Base-by-base conservation (phyloP, 2,329 filamentous ascomycete species). In the Scleromitrula shiraiana region DNA sequence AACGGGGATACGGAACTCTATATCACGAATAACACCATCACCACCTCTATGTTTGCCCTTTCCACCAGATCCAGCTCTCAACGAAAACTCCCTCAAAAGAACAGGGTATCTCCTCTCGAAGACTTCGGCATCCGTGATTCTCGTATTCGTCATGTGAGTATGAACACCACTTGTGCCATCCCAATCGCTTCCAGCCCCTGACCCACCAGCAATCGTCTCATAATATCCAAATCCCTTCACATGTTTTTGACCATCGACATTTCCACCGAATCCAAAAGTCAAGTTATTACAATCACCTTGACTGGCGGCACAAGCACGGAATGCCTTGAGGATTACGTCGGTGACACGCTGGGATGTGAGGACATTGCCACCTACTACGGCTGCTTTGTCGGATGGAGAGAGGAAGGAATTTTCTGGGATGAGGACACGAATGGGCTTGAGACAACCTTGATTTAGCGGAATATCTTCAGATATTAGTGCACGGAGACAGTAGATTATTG, bases 261-360 rank as follows among this genome's bases (percentile, higher is more conserved):
- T 82, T 36, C 85, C 85, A 46, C 85, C 84, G 58, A 87, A 88
- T 52, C 85, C 87, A 60, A 93, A 93, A 0, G 87, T 91, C 5
- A 93, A 74, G 64, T 91, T 91, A 67, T 93, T 93, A 65, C 82
- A 86, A 66, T 86, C 84, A 41, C 88, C 88, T 61, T 93, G 87
- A 17, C 74, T 80, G 29, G 87, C 88, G 5, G 86, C 86, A 56
- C 84, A 88, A 7, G 87, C 87, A 50, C 76, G 72, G 72, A 93
- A 93, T 1, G 86, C 86, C 56, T 82, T 83, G 52, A 94, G 74
- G 4, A 94, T 83, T 24, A 91, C 85, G 60, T 94, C 88, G 2
- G 86, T 91, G 19, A 94, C 80, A 41, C 87, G 79, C 63, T 93
- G 88, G 19, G 76, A 78, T 0, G 88, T 93, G 7, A 91, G 73